Evolutionary conservation across 257 asterid species (phyloP).

Genomic region (Verbascum thapsus): DNA sequence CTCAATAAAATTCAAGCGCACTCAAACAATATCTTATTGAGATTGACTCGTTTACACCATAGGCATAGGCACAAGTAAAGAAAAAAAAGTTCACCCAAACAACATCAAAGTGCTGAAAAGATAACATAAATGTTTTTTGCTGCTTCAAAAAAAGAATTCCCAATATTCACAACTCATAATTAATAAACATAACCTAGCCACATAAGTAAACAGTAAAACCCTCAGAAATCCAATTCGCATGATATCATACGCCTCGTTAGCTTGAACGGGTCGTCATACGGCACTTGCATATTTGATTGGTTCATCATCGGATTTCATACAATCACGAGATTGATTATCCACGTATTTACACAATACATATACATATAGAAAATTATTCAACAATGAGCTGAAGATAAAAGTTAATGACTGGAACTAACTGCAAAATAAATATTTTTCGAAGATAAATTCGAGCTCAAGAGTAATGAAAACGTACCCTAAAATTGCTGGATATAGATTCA

Average conservation of each 20-base stretch:
- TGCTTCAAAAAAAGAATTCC: not conserved
- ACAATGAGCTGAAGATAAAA: not conserved
- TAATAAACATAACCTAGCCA: not conserved
- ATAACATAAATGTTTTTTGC: not conserved
- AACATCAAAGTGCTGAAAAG: no score
- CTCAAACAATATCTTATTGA: no score
- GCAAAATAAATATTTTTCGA: not conserved
- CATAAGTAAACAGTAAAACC: constrained; percentile 20
- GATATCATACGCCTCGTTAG: constrained; percentile 28
- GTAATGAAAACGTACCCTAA: not conserved
- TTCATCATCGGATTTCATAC: constrained; percentile 28
- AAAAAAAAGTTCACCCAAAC: no score
- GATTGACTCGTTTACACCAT: no score
- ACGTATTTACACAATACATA: not conserved
- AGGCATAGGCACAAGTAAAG: no score
- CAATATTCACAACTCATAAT: not conserved
- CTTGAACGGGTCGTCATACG: constrained; percentile 35
- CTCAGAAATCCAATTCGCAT: constrained; percentile 30
- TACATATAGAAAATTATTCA: not conserved
- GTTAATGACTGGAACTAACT: not conserved
- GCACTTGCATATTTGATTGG: constrained; percentile 32
- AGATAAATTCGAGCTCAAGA: not conserved
- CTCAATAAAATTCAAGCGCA: no score
- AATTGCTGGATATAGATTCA: not conserved
- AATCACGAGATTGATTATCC: not conserved